A percentile compares a stretch with the other conserved stretches of the same genome.
Evolutionary conservation across 495 filamentous ascomycete species (phyloP).

Genomic region (Penicillium lagena): DNA sequence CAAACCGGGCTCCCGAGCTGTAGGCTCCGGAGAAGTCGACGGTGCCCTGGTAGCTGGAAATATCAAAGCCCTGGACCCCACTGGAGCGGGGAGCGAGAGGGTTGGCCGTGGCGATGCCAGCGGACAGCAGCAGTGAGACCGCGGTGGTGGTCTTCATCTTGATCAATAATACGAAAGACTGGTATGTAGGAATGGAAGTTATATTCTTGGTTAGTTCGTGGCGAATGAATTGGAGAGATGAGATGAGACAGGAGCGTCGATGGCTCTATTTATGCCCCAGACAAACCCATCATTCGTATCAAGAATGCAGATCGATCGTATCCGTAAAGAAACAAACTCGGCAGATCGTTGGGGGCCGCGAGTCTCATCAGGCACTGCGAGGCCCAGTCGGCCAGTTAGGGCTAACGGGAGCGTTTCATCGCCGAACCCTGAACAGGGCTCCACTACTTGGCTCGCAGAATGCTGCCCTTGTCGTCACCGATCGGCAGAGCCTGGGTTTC

Average conservation of each 20-base stretch:
- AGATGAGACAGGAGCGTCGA: slow-evolving; percentile 1
- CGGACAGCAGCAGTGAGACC: slow-evolving; percentile 6
- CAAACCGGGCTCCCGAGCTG: slow-evolving; percentile 53
- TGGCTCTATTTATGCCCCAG: not conserved
- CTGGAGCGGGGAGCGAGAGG: slow-evolving; percentile 26
- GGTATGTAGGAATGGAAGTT: not conserved
- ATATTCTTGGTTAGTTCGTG: not conserved
- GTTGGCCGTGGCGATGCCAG: slow-evolving; percentile 13
- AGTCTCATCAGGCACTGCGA: not conserved
- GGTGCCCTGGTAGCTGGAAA: slow-evolving; percentile 52
- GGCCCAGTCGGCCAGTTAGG: too few relatives aligned
- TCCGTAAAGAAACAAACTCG: slow-evolving; percentile 11
- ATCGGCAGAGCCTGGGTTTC: too few relatives aligned
- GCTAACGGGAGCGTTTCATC: too few relatives aligned
- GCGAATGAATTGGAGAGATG: not conserved
- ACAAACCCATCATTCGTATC: too few relatives aligned
- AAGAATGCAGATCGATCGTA: slow-evolving; percentile 23
- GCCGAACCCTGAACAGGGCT: too few relatives aligned
- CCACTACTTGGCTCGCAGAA: too few relatives aligned
- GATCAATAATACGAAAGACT: not conserved
- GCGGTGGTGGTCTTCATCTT: slow-evolving; percentile 10
- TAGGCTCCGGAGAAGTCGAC: slow-evolving; percentile 55
- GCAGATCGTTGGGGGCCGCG: not conserved
- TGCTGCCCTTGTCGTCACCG: too few relatives aligned
- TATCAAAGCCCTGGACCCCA: slow-evolving; percentile 57